Conservation (phyloP, 495 filamentous ascomycete species). For the Tetracladium setigerum region DNA sequence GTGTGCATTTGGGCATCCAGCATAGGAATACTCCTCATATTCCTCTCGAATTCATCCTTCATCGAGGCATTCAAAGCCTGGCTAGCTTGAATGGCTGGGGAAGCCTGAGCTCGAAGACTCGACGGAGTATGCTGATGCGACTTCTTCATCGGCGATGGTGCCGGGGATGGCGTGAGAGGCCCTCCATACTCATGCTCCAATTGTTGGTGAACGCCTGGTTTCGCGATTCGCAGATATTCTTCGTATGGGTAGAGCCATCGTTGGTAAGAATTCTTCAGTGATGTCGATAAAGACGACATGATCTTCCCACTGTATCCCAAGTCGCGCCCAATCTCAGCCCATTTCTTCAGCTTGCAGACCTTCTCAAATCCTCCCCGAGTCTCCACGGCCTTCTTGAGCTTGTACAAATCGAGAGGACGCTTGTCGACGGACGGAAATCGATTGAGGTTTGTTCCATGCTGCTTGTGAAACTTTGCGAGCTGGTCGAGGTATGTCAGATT, state of each 20-base stretch:
- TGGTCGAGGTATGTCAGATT: constrained; percentile 96
- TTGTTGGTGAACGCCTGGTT: constrained; percentile 94
- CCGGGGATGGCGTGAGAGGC: constrained; percentile 87
- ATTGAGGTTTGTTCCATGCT: constrained; percentile 88
- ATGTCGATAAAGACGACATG: constrained; percentile 99
- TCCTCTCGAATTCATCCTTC: constrained; percentile 42
- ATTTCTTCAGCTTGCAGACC: constrained; percentile 97
- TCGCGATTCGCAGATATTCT: constrained; percentile 85
- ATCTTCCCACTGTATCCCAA: constrained; percentile 99
- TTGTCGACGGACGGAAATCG: constrained; percentile 96
- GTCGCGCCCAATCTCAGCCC: constrained; percentile 97
- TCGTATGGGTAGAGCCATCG: constrained; percentile 95
- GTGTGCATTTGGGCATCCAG: constrained; percentile 40
- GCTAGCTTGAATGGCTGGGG: constrained; percentile 63
- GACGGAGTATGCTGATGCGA: constrained; percentile 61
- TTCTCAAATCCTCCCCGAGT: constrained; percentile 86
- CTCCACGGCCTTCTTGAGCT: constrained; percentile 94
- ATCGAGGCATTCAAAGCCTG: constrained; percentile 60
- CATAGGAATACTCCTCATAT: constrained; percentile 43
- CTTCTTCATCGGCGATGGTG: constrained; percentile 77
- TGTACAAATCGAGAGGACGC: constrained; percentile 90
- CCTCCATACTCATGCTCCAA: constrained; percentile 90
- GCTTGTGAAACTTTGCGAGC: constrained; percentile 92
- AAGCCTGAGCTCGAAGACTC: constrained; percentile 49
- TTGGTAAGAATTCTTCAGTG: constrained; percentile 96